phyloP scores from a whole-genome alignment of 148 eudicot species.

The Bassia scoparia region DNA sequence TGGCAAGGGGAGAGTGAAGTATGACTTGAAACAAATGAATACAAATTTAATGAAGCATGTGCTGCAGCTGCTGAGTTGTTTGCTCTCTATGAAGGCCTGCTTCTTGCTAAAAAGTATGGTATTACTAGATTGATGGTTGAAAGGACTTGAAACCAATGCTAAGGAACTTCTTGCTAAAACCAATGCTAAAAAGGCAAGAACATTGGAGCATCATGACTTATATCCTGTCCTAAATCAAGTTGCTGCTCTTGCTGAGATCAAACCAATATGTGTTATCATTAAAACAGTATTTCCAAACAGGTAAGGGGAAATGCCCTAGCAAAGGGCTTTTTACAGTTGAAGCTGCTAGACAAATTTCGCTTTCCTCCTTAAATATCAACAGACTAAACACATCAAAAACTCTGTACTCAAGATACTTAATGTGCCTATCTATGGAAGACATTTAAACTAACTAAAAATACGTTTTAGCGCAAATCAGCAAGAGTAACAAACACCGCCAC shows the following conservation, averaged over 20 bases:
- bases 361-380: constrained; percentile 19
- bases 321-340: constrained; percentile 32
- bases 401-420: neutral
- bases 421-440: constrained; percentile 10
- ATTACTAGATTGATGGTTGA: too few species aligned
- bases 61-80: too few species aligned
- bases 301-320: constrained; percentile 7
- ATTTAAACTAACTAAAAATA: neutral
- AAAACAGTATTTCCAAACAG: neutral
- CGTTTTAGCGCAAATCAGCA: constrained; percentile 6
- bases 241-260: neutral
- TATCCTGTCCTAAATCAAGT: too few species aligned
- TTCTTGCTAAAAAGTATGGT: too few species aligned
- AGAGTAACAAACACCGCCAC: constrained; percentile 26
- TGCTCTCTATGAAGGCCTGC: too few species aligned
- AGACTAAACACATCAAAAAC: constrained; percentile 12
- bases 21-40: too few species aligned
- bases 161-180: too few species aligned
- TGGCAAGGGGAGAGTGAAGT: too few species aligned
- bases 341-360: constrained; percentile 16
- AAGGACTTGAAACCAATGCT: too few species aligned
- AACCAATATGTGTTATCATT: neutral
- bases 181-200: too few species aligned
- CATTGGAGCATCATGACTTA: too few species aligned
- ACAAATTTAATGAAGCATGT: too few species aligned